Percentiles rank a stretch among this genome's conserved stretches.
Conservation (phyloP, 2,329 filamentous ascomycete genomes). For the Nemania serpens region DNA sequence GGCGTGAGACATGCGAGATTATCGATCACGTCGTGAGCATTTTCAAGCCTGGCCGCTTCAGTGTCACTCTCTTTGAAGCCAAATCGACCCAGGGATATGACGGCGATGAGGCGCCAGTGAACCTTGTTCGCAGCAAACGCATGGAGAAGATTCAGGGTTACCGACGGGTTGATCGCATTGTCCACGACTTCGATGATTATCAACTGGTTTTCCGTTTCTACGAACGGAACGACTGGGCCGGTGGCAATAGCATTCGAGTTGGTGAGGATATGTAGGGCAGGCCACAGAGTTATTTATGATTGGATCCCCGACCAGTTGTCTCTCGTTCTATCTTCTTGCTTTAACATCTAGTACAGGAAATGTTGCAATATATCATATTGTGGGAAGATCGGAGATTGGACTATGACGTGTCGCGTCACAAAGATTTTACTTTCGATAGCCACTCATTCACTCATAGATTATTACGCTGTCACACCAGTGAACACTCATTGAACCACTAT, state of each 20-base stretch:
- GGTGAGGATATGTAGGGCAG: slow-evolving; percentile 52
- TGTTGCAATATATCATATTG: not conserved
- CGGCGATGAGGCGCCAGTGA: slow-evolving; percentile 45
- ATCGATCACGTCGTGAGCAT: slow-evolving; percentile 94
- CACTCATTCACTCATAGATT: slow-evolving; percentile 23
- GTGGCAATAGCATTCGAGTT: slow-evolving; percentile 57
- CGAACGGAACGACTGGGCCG: slow-evolving; percentile 80
- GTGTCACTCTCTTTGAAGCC: slow-evolving; percentile 93
- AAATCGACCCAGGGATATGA: slow-evolving; percentile 60
- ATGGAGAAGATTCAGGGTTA: slow-evolving; percentile 87
- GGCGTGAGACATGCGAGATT: slow-evolving; percentile 85
- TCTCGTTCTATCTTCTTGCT: slow-evolving; percentile 14
- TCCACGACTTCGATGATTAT: slow-evolving; percentile 97
- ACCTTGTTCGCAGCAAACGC: slow-evolving; percentile 48
- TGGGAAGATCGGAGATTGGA: slow-evolving; percentile 9
- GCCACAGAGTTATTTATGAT: slow-evolving; percentile 5
- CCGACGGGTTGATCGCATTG: slow-evolving; percentile 86
- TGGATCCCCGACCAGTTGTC: slow-evolving; percentile 11
- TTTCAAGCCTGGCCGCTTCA: slow-evolving; percentile 97
- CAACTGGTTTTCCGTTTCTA: slow-evolving; percentile 97
- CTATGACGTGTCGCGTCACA: slow-evolving; percentile 14
- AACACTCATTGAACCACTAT: slow-evolving; percentile 1
- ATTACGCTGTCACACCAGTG: slow-evolving; percentile 19
- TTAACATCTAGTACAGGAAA: not conserved
- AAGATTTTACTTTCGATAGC: slow-evolving; percentile 16